These are phyloP conservation scores for Rhynchosporium secalis DNA, from an alignment of 2,329 filamentous ascomycete genomes.

Conservation along the genomic window DNA sequence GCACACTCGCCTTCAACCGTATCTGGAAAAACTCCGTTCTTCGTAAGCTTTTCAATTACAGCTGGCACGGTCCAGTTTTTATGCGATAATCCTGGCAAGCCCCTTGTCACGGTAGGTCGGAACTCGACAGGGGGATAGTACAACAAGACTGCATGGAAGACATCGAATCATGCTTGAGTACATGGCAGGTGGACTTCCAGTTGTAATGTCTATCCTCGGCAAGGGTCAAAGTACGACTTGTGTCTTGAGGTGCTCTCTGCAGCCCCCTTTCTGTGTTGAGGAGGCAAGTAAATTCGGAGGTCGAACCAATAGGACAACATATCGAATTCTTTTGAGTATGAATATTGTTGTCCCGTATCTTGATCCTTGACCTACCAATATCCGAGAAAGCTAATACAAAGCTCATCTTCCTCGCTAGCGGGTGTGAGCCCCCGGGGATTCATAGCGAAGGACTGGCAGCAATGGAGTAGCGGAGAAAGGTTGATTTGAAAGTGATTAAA, in stretches of 20 bases:
- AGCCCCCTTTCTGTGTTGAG: not conserved
- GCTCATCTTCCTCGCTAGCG: not conserved
- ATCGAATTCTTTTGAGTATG: not conserved
- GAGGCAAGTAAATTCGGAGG: not conserved
- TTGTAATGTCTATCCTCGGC: not conserved
- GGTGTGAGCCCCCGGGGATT: not conserved
- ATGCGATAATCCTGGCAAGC: too few relatives aligned
- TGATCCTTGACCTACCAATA: not conserved
- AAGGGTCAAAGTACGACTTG: not conserved
- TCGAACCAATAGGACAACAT: not conserved
- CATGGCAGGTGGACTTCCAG: not conserved
- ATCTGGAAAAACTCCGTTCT: too few relatives aligned
- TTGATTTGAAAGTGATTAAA: not conserved
- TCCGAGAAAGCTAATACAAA: not conserved
- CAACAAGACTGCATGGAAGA: not conserved
- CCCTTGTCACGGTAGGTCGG: too few relatives aligned
- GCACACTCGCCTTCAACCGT: too few relatives aligned
- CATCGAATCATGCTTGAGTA: not conserved
- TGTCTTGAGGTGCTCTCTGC: constrained; percentile 3
- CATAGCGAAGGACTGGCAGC: not conserved
- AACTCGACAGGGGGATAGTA: too few relatives aligned
- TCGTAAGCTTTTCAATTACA: too few relatives aligned
- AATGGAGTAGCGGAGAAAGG: not conserved
- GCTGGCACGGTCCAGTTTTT: too few relatives aligned
- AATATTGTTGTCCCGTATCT: not conserved